A percentile compares a stretch with the other conserved stretches of the same genome.
Evolutionary conservation across 495 filamentous ascomycete species (phyloP).

Genomic region (Peziza echinospora): DNA sequence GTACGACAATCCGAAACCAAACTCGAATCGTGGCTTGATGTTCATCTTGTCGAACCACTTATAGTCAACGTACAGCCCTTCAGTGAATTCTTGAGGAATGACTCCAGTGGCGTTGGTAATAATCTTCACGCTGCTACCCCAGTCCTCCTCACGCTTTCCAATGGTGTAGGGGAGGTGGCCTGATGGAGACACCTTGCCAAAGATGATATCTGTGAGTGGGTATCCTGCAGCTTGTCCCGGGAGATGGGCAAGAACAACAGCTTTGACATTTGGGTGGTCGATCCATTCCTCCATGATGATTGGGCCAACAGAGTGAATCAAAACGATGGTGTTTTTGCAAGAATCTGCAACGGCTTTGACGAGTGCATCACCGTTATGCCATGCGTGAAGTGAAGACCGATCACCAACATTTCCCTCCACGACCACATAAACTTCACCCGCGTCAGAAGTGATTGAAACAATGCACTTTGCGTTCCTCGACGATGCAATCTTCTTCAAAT

Average conservation of each 20-base stretch:
- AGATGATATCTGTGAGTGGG: slow-evolving; percentile 35
- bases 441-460: slow-evolving; percentile 45
- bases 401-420: slow-evolving; percentile 39
- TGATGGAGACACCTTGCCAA: slow-evolving; percentile 35
- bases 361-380: slow-evolving; percentile 33
- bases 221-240: slow-evolving; percentile 40
- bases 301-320: slow-evolving; percentile 38
- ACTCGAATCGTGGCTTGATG: slow-evolving; percentile 43
- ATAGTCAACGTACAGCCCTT: slow-evolving; percentile 46
- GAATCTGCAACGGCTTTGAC: slow-evolving; percentile 32
- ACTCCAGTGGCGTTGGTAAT: slow-evolving; percentile 20
- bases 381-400: slow-evolving; percentile 24
- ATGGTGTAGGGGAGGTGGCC: slow-evolving; percentile 55
- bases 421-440: slow-evolving; percentile 44
- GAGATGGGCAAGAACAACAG: slow-evolving; percentile 37
- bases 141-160: slow-evolving; percentile 40
- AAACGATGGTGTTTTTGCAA: slow-evolving; percentile 40
- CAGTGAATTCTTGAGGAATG: slow-evolving; percentile 39
- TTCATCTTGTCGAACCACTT: slow-evolving; percentile 41
- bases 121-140: slow-evolving; percentile 24
- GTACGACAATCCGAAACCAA: slow-evolving; percentile 52
- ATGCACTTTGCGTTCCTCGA: slow-evolving; percentile 34
- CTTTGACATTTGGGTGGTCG: slow-evolving; percentile 41
- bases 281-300: slow-evolving; percentile 36
- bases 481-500: slow-evolving; percentile 27